Conservation (phyloP, 495 filamentous ascomycete species). For the Thozetella sp. region DNA sequence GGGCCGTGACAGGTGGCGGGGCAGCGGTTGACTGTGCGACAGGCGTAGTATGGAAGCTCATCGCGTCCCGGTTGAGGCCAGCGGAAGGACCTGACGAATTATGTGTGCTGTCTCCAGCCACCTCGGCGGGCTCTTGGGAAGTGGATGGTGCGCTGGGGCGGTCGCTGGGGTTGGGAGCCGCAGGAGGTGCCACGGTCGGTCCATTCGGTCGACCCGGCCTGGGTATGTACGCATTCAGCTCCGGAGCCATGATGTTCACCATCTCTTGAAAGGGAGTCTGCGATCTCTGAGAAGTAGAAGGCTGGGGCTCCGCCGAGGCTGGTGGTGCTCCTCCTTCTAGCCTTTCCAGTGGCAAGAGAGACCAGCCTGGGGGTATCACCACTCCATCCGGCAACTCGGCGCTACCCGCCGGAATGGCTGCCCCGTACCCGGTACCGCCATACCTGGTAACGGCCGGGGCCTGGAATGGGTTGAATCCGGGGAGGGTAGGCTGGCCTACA, state of each 20-base stretch:
- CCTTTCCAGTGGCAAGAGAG: slow-evolving; percentile 67
- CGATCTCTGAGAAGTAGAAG: slow-evolving; percentile 18
- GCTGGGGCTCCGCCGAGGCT: slow-evolving; percentile 4
- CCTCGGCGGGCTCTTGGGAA: not conserved
- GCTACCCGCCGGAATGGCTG: slow-evolving; percentile 64
- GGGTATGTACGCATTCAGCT: slow-evolving; percentile 1
- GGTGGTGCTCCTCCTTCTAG: slow-evolving; percentile 36
- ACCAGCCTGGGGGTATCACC: slow-evolving; percentile 76
- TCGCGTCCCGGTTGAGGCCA: not conserved
- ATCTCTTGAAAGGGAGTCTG: slow-evolving; percentile 6
- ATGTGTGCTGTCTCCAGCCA: not conserved
- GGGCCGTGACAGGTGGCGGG: slow-evolving; percentile 30
- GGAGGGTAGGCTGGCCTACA: slow-evolving; percentile 9
- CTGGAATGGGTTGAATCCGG: slow-evolving; percentile 13
- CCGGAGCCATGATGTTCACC: slow-evolving; percentile 5
- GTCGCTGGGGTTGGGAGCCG: not conserved
- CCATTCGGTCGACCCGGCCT: not conserved
- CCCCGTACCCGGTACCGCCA: slow-evolving; percentile 33
- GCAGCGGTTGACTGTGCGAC: slow-evolving; percentile 12
- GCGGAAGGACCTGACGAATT: not conserved
- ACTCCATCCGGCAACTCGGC: slow-evolving; percentile 72
- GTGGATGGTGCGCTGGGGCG: not conserved
- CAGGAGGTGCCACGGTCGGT: not conserved
- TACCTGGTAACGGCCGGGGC: slow-evolving; percentile 44
- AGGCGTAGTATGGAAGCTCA: not conserved